phyloP scores from a whole-genome alignment of 257 asterid genomes.

The Gardenia jasminoides region DNA sequence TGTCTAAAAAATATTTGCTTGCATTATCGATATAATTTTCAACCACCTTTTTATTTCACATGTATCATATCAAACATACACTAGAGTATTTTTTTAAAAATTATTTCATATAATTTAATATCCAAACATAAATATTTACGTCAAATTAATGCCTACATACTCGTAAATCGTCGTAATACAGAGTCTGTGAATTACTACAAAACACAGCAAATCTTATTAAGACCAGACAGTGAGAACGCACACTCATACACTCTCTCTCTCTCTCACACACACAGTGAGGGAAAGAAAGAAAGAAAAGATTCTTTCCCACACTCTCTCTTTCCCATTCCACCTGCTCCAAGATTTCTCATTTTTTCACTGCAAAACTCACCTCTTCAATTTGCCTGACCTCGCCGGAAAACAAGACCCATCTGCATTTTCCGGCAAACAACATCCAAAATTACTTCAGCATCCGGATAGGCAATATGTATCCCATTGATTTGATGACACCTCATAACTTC shows the following conservation, averaged over 20 bases:
- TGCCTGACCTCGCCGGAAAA: constrained; percentile 6
- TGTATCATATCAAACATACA: too few relatives aligned
- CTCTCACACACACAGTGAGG: background rate
- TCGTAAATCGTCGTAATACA: too few relatives aligned
- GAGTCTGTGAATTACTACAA: background rate
- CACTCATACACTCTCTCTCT: background rate
- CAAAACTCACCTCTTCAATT: background rate
- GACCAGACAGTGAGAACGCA: background rate
- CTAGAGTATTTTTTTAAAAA: too few relatives aligned
- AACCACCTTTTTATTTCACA: too few relatives aligned
- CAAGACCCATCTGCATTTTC: background rate
- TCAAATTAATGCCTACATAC: too few relatives aligned
- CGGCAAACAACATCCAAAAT: background rate
- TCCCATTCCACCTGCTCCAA: background rate
- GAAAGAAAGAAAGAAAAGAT: constrained; percentile 2
- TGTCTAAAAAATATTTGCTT: too few relatives aligned
- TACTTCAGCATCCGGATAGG: background rate
- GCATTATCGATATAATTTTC: too few relatives aligned
- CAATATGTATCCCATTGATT: background rate
- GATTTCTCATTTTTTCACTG: background rate
- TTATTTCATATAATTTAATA: too few relatives aligned
- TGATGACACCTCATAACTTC: background rate
- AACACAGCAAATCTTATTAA: background rate
- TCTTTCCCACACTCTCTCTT: background rate
- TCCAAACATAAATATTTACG: too few relatives aligned